Evolutionary conservation across 2,329 filamentous ascomycete species (phyloP).

Genomic region (Xylariaceae sp.): DNA sequence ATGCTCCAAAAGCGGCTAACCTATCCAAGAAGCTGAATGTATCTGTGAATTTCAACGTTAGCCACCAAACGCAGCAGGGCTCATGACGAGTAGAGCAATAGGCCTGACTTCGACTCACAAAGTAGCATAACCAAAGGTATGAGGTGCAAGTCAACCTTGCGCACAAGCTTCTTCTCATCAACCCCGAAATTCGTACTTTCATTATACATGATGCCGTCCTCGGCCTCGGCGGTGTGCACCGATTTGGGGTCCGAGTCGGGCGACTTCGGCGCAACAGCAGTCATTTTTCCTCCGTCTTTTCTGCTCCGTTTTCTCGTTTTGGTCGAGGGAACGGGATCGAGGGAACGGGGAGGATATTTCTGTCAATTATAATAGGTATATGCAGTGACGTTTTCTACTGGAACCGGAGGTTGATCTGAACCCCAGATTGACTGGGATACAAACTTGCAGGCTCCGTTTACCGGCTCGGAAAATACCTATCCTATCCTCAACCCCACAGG

Average conservation of each 20-base stretch:
- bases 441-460: too few relatives aligned
- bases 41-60: constrained; percentile 45
- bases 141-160: constrained; percentile 69
- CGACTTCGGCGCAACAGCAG: too few relatives aligned
- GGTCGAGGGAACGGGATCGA: too few relatives aligned
- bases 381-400: too few relatives aligned
- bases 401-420: too few relatives aligned
- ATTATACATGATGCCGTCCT: constrained; percentile 14
- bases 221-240: constrained; percentile 18
- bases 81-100: background rate
- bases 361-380: too few relatives aligned
- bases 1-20: constrained; percentile 47
- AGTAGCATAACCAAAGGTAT: constrained; percentile 72
- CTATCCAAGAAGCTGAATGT: constrained; percentile 78
- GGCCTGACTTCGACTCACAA: constrained; percentile 46
- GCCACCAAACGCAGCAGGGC: background rate
- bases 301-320: too few relatives aligned
- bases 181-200: constrained; percentile 30
- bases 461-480: too few relatives aligned
- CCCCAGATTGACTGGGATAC: too few relatives aligned
- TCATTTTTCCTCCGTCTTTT: too few relatives aligned
- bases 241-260: constrained; percentile 27
- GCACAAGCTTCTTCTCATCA: constrained; percentile 64
- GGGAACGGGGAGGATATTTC: too few relatives aligned
- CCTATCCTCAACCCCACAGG: too few relatives aligned